Evolutionary conservation across 768 basidiomycete species (phyloP).

Genomic region (Mrakia frigida): DNA sequence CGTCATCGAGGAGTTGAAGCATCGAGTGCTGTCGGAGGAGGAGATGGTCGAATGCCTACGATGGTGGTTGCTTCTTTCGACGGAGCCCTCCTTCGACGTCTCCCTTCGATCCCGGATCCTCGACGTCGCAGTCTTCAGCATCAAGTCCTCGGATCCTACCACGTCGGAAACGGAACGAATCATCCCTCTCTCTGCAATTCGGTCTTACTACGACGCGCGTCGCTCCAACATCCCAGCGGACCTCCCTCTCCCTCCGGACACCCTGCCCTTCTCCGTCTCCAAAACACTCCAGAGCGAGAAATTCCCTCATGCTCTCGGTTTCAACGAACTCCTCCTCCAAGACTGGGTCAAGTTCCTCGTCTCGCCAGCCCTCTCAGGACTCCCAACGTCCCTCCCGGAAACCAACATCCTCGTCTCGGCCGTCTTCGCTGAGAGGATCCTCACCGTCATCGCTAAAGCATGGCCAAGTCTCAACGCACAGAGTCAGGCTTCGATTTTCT

Average conservation of each 20-base stretch:
- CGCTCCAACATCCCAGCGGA: slow-evolving; percentile 62
- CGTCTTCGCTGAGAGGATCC: slow-evolving; percentile 73
- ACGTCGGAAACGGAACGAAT: slow-evolving; percentile 49
- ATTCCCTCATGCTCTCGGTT: slow-evolving; percentile 55
- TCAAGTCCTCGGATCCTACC: slow-evolving; percentile 38
- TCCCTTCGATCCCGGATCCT: slow-evolving; percentile 58
- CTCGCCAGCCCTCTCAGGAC: slow-evolving; percentile 48
- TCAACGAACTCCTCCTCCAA: slow-evolving; percentile 67
- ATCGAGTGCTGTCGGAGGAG: slow-evolving; percentile 61
- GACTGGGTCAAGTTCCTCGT: slow-evolving; percentile 72
- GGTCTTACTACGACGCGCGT: slow-evolving; percentile 61
- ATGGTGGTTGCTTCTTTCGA: slow-evolving; percentile 68
- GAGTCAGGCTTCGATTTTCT: slow-evolving; percentile 52
- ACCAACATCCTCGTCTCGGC: slow-evolving; percentile 63
- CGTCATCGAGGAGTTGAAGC: slow-evolving; percentile 68
- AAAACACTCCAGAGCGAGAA: slow-evolving; percentile 45
- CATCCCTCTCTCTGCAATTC: slow-evolving; percentile 63
- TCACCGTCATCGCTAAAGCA: slow-evolving; percentile 59
- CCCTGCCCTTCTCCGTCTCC: slow-evolving; percentile 64
- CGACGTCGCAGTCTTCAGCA: slow-evolving; percentile 60
- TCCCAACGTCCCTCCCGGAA: slow-evolving; percentile 46
- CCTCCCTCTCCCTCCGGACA: slow-evolving; percentile 67
- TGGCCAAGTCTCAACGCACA: slow-evolving; percentile 62
- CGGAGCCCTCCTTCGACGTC: slow-evolving; percentile 43
- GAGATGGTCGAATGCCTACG: slow-evolving; percentile 77